Evolutionary conservation across 495 filamentous ascomycete genomes (phyloP), one percentile per base, ranked within the genome.

Genomic region (Xylaria cubensis): DNA sequence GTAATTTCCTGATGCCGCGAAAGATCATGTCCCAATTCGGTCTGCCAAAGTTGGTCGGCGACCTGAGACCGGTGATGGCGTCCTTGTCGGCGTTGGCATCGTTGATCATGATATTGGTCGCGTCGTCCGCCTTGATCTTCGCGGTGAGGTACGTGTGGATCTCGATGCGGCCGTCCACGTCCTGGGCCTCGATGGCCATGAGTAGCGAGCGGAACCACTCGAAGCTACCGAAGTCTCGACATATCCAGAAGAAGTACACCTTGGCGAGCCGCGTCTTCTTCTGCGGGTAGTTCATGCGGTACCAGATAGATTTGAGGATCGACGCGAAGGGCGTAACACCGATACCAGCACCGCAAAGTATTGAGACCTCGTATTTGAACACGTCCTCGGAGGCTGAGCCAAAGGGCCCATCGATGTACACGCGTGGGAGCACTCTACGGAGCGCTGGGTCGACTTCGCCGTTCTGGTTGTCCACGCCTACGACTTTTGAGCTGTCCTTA

Each of bases 181-280:
- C 92, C 82, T 94, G 92, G 15, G 92, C 91, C 80, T 94, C 92
- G 76, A 94, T 93, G 69, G 92, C 92, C 64, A 93, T 85, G 29
- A 94, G 88, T 44, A 94, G 83, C 24, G 91, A 93, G 50, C 90
- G 85, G 85, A 94, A 94, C 92, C 92, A 94, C 82, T 94, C 92
- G 74, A 93, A 94, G 4, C 89, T 90, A 32, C 90, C 91, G 74
- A 93, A 92, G 77, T 94, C 91, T 78, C 91, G 84, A 84, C 92
- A 92, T 75, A 94, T 88, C 92, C 92, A 94, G 85, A 94, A 93
- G 82, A 94, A 94, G 83, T 94, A 94, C 42, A 94, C 91, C 80
- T 94, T 94, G 69, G 90, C 84, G 41, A 94, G 85, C 41, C 90
- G 84, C 21, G 90, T 93, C 81, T 89, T 90, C 81, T 92, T 88